Percentiles rank a stretch among this genome's conserved stretches.
These are phyloP conservation scores for Lichtheimia hyalospora DNA, from an alignment of 371 early-diverging fungal species.

Conservation along the genomic window DNA sequence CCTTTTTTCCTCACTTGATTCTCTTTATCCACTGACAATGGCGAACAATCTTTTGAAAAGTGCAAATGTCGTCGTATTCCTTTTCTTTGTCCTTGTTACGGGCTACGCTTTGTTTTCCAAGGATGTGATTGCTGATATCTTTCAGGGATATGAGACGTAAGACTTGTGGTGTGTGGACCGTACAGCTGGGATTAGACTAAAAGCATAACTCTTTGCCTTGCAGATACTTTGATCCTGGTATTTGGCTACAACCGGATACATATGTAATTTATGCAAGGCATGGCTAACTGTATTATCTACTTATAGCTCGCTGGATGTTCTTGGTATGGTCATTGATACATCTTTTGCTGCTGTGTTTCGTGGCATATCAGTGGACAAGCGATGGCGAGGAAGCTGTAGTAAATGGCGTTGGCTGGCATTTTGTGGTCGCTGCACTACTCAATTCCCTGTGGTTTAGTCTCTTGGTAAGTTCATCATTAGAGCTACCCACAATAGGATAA, in stretches of 20 bases:
- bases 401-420: constrained; percentile 64
- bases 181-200: too few relatives aligned
- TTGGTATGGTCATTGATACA: constrained; percentile 64
- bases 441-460: constrained; percentile 60
- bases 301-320: constrained; percentile 38
- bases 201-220: background rate
- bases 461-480: constrained; percentile 43
- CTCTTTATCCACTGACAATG: constrained; percentile 6
- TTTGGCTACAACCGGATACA: background rate
- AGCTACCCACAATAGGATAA: too few relatives aligned
- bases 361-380: constrained; percentile 62
- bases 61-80: constrained; percentile 65
- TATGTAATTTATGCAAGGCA: background rate
- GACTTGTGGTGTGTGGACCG: background rate
- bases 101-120: constrained; percentile 54
- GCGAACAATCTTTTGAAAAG: constrained; percentile 43
- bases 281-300: background rate
- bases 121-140: constrained; percentile 14
- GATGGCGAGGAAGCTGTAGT: constrained; percentile 59
- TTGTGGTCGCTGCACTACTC: constrained; percentile 59
- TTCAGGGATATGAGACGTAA: constrained; percentile 15
- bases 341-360: constrained; percentile 61
- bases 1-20: background rate
- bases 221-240: constrained; percentile 9
- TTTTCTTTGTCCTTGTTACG: constrained; percentile 62